These are phyloP conservation scores for Colletotrichum lentis DNA, from an alignment of 2,329 filamentous ascomycete species.

Conservation along the genomic window DNA sequence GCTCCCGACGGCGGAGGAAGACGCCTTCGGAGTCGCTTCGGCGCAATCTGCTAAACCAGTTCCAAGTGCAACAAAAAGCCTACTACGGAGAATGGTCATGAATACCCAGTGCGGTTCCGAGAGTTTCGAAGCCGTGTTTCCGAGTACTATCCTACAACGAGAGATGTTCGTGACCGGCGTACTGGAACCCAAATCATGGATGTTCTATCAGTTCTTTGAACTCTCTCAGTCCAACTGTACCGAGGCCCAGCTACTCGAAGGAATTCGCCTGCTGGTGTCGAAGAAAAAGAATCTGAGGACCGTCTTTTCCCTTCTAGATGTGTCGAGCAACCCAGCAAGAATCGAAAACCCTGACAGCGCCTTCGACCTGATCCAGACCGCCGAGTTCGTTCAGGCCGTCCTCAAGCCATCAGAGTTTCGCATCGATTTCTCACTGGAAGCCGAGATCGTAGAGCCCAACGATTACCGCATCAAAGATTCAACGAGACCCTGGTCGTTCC, in stretches of 20 bases:
- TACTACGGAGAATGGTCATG: neutral
- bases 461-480: slow-evolving; percentile 4
- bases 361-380: slow-evolving; percentile 6
- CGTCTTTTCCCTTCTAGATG: slow-evolving; percentile 3
- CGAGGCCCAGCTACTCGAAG: neutral
- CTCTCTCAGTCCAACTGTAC: slow-evolving; percentile 3
- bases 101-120: neutral
- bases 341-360: slow-evolving; percentile 10
- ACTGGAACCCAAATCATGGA: slow-evolving; percentile 8
- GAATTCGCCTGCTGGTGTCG: neutral
- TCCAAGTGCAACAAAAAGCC: neutral
- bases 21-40: neutral
- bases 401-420: slow-evolving; percentile 2
- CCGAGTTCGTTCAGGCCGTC: slow-evolving; percentile 5
- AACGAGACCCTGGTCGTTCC: slow-evolving; percentile 5
- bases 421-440: neutral
- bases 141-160: slow-evolving; percentile 4
- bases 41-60: neutral
- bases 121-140: slow-evolving; percentile 1
- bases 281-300: slow-evolving; percentile 2
- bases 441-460: neutral
- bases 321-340: neutral
- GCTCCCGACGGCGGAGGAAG: neutral
- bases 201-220: slow-evolving; percentile 9
- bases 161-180: slow-evolving; percentile 8